These are phyloP conservation scores for Pseudopediastrum boryanum DNA, from an alignment of 139 green algal genomes.

Conservation along the genomic window DNA sequence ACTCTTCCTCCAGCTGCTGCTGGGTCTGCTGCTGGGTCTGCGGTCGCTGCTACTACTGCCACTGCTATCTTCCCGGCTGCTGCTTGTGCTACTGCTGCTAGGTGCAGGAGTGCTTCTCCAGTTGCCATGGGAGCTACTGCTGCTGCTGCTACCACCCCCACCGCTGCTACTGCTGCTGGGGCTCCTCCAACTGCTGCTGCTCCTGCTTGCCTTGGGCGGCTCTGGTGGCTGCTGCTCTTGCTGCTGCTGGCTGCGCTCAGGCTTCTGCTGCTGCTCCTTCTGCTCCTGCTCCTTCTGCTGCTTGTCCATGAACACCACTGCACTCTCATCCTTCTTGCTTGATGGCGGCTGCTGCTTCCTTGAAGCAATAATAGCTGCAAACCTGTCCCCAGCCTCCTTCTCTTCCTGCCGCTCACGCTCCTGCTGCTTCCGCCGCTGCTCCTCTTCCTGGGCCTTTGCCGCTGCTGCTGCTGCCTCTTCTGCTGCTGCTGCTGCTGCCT, in stretches of 20 bases:
- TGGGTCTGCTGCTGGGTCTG: background rate
- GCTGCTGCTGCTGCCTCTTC: too few species aligned
- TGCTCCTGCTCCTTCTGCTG: conserved; percentile 13
- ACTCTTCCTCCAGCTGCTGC: conserved; percentile 11
- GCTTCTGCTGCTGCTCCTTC: background rate
- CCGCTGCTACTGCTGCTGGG: background rate
- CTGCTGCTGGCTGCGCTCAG: background rate
- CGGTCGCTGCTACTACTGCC: background rate
- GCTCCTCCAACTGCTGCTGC: background rate
- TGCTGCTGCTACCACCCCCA: background rate
- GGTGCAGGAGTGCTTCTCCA: too few species aligned
- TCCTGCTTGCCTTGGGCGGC: too few species aligned
- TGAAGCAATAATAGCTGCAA: conserved; percentile 22
- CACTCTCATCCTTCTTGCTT: background rate
- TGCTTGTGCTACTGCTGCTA: conserved; percentile 18
- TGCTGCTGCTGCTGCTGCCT: too few species aligned
- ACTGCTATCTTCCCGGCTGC: background rate
- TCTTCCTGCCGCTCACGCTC: background rate
- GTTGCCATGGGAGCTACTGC: too few species aligned
- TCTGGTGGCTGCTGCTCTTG: background rate
- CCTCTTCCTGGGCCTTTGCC: too few species aligned
- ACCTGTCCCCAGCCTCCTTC: background rate
- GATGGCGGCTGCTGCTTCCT: conserved; percentile 8
- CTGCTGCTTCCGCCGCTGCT: too few species aligned
- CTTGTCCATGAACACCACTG: conserved; percentile 21